Conservation (phyloP, 768 basidiomycete species). For the Porphyrellus cyaneotinctus region DNA sequence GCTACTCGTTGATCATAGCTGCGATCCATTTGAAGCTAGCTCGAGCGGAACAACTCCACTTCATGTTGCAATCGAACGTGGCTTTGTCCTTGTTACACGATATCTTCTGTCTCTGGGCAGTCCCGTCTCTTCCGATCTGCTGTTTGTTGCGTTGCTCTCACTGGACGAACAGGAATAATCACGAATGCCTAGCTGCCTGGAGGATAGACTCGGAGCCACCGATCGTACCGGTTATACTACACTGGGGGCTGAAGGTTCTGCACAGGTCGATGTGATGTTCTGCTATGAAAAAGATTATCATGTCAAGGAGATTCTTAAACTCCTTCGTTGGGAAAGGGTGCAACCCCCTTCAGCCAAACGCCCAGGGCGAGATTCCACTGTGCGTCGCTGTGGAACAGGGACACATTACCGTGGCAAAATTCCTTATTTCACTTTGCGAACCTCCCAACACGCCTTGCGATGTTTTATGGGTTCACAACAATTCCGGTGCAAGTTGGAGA, state of each 20-base stretch:
- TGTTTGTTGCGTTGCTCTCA: neutral
- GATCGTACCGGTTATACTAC: too few relatives aligned
- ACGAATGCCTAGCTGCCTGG: neutral
- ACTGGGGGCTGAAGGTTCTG: too few relatives aligned
- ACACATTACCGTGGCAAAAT: neutral
- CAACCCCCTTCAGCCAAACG: neutral
- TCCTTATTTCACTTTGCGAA: neutral
- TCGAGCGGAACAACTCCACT: neutral
- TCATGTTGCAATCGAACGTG: neutral
- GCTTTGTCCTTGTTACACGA: neutral
- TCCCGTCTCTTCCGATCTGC: neutral
- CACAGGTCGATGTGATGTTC: too few relatives aligned
- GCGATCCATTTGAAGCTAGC: neutral
- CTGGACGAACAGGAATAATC: neutral
- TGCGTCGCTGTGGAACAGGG: neutral
- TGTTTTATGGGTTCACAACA: neutral
- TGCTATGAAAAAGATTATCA: too few relatives aligned
- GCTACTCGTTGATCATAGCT: neutral
- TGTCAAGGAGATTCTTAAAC: neutral
- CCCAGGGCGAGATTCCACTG: neutral
- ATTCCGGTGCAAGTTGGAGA: neutral
- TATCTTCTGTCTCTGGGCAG: neutral
- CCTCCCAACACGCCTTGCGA: neutral
- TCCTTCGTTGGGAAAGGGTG: neutral
- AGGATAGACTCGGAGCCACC: too few relatives aligned